phyloP scores from a whole-genome alignment of 371 early-diverging fungal species.

The Smittium mucronatum region DNA sequence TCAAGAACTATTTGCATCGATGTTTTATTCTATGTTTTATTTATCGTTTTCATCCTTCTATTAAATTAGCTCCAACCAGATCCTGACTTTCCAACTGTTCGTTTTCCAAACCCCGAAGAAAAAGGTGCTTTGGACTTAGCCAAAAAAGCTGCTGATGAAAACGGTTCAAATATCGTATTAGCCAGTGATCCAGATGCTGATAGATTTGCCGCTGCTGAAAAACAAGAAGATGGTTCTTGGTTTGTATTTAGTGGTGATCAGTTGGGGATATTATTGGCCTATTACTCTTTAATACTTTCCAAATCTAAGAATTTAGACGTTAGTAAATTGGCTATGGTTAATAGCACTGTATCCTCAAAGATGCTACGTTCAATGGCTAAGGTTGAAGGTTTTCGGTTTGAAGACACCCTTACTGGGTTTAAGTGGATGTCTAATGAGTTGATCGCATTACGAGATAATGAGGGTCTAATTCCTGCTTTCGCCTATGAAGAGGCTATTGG shows the following conservation, averaged over 20 bases:
- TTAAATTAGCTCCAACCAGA: constrained; percentile 45
- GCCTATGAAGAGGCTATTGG: constrained; percentile 94
- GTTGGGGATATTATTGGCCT: constrained; percentile 76
- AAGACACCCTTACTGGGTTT: constrained; percentile 90
- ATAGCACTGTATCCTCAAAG: constrained; percentile 78
- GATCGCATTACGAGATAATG: constrained; percentile 36
- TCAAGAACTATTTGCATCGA: constrained; percentile 3
- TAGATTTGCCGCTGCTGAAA: constrained; percentile 80
- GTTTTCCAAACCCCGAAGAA: constrained; percentile 90
- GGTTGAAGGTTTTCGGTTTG: constrained; percentile 65
- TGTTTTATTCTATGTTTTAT: constrained; percentile 5
- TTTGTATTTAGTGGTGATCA: constrained; percentile 77
- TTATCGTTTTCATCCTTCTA: neutral
- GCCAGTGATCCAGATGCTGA: constrained; percentile 99
- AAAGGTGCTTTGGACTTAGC: constrained; percentile 75
- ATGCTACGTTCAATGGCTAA: constrained; percentile 66
- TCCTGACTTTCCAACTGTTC: constrained; percentile 87
- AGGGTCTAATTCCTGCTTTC: constrained; percentile 52
- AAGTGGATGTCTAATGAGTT: constrained; percentile 88
- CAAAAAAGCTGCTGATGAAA: constrained; percentile 52
- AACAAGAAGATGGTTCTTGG: constrained; percentile 59
- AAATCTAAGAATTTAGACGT: constrained; percentile 23
- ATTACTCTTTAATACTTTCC: constrained; percentile 49
- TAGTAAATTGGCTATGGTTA: constrained; percentile 63
- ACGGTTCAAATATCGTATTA: constrained; percentile 51